Conservation (phyloP, 164 flowering plant species). For the Vitis labrusca region DNA sequence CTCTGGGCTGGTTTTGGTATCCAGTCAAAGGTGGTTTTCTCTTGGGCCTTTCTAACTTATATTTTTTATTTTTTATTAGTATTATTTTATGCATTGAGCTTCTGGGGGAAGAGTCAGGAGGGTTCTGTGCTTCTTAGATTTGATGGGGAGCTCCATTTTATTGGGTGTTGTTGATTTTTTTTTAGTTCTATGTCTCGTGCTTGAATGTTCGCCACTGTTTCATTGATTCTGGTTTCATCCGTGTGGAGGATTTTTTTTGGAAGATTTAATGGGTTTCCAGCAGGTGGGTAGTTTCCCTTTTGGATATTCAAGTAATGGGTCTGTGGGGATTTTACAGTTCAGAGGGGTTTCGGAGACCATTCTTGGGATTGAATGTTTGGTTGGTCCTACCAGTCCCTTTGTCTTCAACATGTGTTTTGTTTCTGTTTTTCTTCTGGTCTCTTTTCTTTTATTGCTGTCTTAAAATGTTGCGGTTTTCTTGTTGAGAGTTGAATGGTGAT, state of each 20-base stretch:
- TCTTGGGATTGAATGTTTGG: conserved; percentile 11
- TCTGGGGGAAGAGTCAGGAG: not conserved
- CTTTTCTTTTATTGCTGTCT: not conserved
- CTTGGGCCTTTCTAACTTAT: conserved; percentile 14
- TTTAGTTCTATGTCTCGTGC: not conserved
- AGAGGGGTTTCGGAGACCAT: conserved; percentile 9
- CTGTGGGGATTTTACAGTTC: conserved; percentile 14
- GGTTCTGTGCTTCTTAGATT: conserved; percentile 9
- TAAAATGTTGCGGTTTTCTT: conserved; percentile 14
- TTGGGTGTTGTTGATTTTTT: conserved; percentile 15
- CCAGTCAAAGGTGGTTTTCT: conserved; percentile 27
- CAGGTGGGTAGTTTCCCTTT: conserved; percentile 24
- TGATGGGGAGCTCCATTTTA: conserved; percentile 14
- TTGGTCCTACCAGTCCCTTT: not conserved
- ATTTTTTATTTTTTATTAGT: not conserved
- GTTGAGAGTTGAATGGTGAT: conserved; percentile 24
- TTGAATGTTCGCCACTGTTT: conserved; percentile 12
- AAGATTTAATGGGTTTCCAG: conserved; percentile 14
- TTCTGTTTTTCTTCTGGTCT: not conserved
- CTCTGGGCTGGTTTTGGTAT: conserved; percentile 3
- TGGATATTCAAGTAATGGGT: conserved; percentile 20
- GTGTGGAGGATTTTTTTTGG: conserved; percentile 7
- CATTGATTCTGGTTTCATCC: conserved; percentile 15
- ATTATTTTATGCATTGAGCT: not conserved
- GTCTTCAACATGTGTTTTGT: conserved; percentile 2